Percentiles rank a stretch among this genome's conserved stretches.
Conservation (phyloP, 768 basidiomycete species). For the Kwoniella botswanensis region DNA sequence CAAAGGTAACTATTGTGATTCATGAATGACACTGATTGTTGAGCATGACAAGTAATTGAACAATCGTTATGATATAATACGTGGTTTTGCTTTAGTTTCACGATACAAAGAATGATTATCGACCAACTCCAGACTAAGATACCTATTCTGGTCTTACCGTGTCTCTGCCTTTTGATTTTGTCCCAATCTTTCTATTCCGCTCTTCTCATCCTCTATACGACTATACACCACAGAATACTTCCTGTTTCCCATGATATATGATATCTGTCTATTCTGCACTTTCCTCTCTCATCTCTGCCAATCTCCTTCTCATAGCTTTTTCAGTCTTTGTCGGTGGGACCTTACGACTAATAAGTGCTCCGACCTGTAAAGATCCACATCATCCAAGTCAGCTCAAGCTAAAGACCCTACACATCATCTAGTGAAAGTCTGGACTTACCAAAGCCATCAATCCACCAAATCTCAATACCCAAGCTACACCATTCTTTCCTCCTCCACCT, state of each 20-base stretch:
- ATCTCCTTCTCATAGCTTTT: slow-evolving; percentile 78
- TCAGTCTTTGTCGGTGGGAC: slow-evolving; percentile 90
- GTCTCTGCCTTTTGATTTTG: neutral
- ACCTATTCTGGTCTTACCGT: neutral
- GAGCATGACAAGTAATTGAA: neutral
- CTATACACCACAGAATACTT: neutral
- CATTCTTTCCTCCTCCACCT: slow-evolving; percentile 72
- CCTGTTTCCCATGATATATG: too few relatives aligned
- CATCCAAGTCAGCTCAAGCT: neutral
- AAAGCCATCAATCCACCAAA: slow-evolving; percentile 89
- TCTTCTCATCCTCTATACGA: neutral
- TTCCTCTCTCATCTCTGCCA: slow-evolving; percentile 74
- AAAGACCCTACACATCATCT: neutral
- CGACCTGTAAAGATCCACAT: slow-evolving; percentile 60
- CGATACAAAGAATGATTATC: neutral
- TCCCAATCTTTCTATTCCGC: neutral
- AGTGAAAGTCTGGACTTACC: slow-evolving; percentile 51
- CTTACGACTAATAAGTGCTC: slow-evolving; percentile 76
- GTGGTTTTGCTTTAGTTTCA: neutral
- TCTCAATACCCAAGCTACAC: slow-evolving; percentile 90
- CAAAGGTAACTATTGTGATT: neutral
- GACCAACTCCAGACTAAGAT: neutral
- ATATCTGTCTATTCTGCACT: slow-evolving; percentile 65
- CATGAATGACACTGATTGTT: neutral
- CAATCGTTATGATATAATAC: neutral